phyloP scores from a whole-genome alignment of 805 yeast species.

The Ogataea salicorniae region DNA sequence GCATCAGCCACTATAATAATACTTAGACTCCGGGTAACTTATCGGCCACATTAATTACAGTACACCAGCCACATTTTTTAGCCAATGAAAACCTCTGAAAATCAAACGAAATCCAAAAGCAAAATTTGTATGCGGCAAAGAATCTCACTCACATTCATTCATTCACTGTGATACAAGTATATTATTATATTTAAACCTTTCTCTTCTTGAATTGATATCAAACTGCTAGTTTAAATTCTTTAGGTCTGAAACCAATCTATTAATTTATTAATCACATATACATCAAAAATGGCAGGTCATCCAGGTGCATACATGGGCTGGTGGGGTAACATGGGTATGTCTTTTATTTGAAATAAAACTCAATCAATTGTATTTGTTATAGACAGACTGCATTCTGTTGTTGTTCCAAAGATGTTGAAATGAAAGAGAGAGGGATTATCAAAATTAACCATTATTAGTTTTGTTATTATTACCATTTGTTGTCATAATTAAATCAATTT shows the following conservation, averaged over 20 bases:
- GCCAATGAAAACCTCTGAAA: constrained; percentile 5
- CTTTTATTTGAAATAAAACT: not conserved
- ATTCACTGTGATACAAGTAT: too few species aligned
- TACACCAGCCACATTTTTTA: not conserved
- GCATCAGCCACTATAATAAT: too few species aligned
- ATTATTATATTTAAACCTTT: too few species aligned
- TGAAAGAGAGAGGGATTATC: not conserved
- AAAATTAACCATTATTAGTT: not conserved
- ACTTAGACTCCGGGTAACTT: too few species aligned
- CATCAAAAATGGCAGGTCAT: constrained; percentile 57
- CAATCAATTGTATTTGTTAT: too few species aligned
- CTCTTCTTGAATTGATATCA: too few species aligned
- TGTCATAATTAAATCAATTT: too few species aligned
- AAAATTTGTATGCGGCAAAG: not conserved
- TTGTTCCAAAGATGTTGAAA: not conserved
- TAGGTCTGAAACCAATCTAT: too few species aligned
- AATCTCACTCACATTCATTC: too few species aligned
- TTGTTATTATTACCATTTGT: not conserved
- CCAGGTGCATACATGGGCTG: constrained; percentile 87
- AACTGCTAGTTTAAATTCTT: too few species aligned
- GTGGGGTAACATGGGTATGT: constrained; percentile 88
- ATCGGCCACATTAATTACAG: too few species aligned
- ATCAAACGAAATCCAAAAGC: not conserved
- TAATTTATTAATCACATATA: not conserved
- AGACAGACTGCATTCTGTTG: not conserved